These are phyloP conservation scores for Aspergillus versicolor DNA, from an alignment of 2,329 filamentous ascomycete genomes.

Conservation along the genomic window DNA sequence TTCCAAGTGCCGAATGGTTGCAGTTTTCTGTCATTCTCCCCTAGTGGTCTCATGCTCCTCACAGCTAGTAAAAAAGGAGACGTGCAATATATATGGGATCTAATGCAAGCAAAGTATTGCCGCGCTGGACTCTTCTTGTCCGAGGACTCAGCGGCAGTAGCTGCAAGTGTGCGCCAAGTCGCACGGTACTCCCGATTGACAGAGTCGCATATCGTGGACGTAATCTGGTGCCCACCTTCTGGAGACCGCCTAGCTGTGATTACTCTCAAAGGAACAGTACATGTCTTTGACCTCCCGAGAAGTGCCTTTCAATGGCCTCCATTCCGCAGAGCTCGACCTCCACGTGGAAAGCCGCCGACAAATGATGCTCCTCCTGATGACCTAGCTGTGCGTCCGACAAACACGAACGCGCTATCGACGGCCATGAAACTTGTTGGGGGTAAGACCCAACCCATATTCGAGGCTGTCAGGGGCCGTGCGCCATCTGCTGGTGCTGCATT, in stretches of 20 bases:
- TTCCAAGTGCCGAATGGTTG: slow-evolving; percentile 51
- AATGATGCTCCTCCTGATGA: slow-evolving; percentile 49
- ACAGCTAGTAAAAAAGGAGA: slow-evolving; percentile 51
- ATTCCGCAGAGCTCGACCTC: slow-evolving; percentile 50
- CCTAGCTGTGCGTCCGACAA: slow-evolving; percentile 43
- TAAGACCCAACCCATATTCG: slow-evolving; percentile 61
- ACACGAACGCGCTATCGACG: slow-evolving; percentile 59
- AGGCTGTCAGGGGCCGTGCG: slow-evolving; percentile 60
- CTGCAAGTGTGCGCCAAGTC: slow-evolving; percentile 68
- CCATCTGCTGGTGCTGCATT: slow-evolving; percentile 48
- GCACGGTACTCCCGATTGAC: slow-evolving; percentile 90
- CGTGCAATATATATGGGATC: slow-evolving; percentile 52
- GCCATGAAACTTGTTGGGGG: slow-evolving; percentile 69
- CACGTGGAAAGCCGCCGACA: slow-evolving; percentile 34
- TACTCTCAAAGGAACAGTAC: slow-evolving; percentile 91
- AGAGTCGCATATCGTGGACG: slow-evolving; percentile 84
- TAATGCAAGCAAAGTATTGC: slow-evolving; percentile 48
- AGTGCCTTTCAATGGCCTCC: slow-evolving; percentile 87
- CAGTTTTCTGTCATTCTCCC: slow-evolving; percentile 50
- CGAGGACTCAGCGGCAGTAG: slow-evolving; percentile 32
- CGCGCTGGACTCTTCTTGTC: slow-evolving; percentile 38
- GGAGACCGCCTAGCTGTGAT: slow-evolving; percentile 84
- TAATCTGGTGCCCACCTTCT: slow-evolving; percentile 79
- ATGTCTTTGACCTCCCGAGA: slow-evolving; percentile 82
- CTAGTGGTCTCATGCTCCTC: slow-evolving; percentile 47